These are phyloP conservation scores for Yamadazyma kanchanaburiensis DNA, from an alignment of 1,139 yeast genomes.

Conservation along the genomic window DNA sequence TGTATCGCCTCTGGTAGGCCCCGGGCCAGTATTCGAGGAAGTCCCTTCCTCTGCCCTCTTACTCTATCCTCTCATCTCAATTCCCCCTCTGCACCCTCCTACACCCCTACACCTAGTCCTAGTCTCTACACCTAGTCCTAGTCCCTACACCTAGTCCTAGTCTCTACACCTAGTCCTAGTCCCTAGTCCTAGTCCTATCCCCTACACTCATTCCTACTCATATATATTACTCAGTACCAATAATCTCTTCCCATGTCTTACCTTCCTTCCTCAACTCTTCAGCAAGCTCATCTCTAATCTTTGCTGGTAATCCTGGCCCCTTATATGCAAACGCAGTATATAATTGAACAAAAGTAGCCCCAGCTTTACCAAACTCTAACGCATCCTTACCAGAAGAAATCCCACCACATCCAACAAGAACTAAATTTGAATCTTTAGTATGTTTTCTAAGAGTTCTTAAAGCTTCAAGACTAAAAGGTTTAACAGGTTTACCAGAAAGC, in stretches of 20 bases:
- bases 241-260: slow-evolving; percentile 77
- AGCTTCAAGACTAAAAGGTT: slow-evolving; percentile 73
- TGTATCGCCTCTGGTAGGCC: too few relatives aligned
- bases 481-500: slow-evolving; percentile 87
- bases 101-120: too few relatives aligned
- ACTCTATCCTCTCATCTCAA: too few relatives aligned
- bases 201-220: too few relatives aligned
- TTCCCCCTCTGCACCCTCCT: too few relatives aligned
- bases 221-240: slow-evolving; percentile 46
- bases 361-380: slow-evolving; percentile 87
- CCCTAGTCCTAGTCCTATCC: too few relatives aligned
- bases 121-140: too few relatives aligned
- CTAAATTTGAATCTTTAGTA: slow-evolving; percentile 68
- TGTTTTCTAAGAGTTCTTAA: slow-evolving; percentile 66
- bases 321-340: slow-evolving; percentile 90
- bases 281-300: slow-evolving; percentile 72
- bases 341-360: slow-evolving; percentile 82
- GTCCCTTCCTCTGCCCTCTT: too few relatives aligned
- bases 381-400: slow-evolving; percentile 83
- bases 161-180: too few relatives aligned
- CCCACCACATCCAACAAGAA: slow-evolving; percentile 94
- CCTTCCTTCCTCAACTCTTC: slow-evolving; percentile 67
- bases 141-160: too few relatives aligned
- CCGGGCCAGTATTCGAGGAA: too few relatives aligned
- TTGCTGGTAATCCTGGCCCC: slow-evolving; percentile 86